Base-by-base conservation (phyloP, 2,329 filamentous ascomycete genomes). In the Pseudocercospora cruenta region DNA sequence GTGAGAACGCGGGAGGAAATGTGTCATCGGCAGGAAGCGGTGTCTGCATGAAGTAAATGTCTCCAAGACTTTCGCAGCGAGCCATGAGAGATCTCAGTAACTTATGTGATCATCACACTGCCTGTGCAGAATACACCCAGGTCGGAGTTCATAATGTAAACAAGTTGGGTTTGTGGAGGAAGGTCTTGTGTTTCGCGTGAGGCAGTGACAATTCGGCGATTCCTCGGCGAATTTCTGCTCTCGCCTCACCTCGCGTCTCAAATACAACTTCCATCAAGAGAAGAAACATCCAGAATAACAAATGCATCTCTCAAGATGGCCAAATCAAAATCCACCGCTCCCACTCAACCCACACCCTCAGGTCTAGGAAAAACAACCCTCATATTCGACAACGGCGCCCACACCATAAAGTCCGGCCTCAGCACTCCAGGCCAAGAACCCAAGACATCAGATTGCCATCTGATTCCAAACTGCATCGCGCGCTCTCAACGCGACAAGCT, bases 361-460 rank as follows among this genome's bases (percentile, higher is more conserved):
- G 45, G 26, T 26, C 26, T 58, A 3, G 31, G 31, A 26, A 36
- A 68, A 63, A 57, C 47, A 7, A 97, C 94, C 0, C 88, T 99
- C 62, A 86, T 99, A 54, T 84, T 99, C 75, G 95, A 99, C 82
- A 97, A 98, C 82, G 95, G 95, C 77, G 94, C 90, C 51, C 90
- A 92, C 80, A 94, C 90, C 6, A 87, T 99, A 78, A 99, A 99
- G 82, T 93, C 94, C 16, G 95, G 95, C 61, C 90, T 94, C 73
- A 88, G 81, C 3, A 53, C 73, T 14, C 67, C 70, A 22, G 31
- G 63, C 58, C 67, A 59, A 53, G 49, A 67, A 9, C 71, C 73
- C 12, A 78, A 81, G 43, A 75, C 81, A 62, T 74, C 80, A 39
- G 81, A 84, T 69, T 96, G 92, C 70, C 84, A 85, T 45, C 80